Evolutionary conservation across 2,329 filamentous ascomycete species (phyloP), one percentile per base, ranked within the genome.

Genomic region (Nemania abortiva): DNA sequence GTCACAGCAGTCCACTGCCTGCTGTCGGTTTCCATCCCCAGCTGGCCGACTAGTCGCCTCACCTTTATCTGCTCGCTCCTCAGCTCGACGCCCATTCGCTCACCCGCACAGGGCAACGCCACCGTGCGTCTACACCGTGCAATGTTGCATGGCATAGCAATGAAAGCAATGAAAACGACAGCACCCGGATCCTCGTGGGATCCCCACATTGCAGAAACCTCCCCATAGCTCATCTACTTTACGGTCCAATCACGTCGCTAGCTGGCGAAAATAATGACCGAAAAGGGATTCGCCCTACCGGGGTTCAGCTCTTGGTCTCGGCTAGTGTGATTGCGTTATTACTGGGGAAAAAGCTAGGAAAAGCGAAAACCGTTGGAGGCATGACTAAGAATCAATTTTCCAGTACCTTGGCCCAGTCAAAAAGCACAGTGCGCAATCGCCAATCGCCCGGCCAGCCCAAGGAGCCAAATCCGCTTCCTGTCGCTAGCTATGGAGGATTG

Each of bases 261-360:
- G 18, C 7, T 53, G 42, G 66, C 64, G 72, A 66, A 65, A 65
- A 72, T 63, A 75, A 73, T 74, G 64, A 59, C 71, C 68, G 65
- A 60, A 70, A 73, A 66, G 71, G 74, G 73, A 74, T 75, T 76
- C 72, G 70, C 66, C 60, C 63, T 69, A 64, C 73, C 59, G 68
- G 74, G 72, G 63, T 71, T 45, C 39, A 65, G 60, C 52, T 66
- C 62, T 64, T 66, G 29, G 66, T 55, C 39, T 56, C 58, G 34
- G 62, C 54, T 73, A 62, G 70, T 61, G 72, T 76, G 72, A 76
- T 76, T 72, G 70, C 68, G 70, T 72, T 72, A 70, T 70, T 68
- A 68, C 64, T 65, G 60, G 65, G 56, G 45, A 60, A 34, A 34
- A 34, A 34, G 31, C 31, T 34, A 34, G 31, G 31, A 34, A 47